Evolutionary conservation across 768 basidiomycete species (phyloP).

Genomic region (Calvatia gigantea): DNA sequence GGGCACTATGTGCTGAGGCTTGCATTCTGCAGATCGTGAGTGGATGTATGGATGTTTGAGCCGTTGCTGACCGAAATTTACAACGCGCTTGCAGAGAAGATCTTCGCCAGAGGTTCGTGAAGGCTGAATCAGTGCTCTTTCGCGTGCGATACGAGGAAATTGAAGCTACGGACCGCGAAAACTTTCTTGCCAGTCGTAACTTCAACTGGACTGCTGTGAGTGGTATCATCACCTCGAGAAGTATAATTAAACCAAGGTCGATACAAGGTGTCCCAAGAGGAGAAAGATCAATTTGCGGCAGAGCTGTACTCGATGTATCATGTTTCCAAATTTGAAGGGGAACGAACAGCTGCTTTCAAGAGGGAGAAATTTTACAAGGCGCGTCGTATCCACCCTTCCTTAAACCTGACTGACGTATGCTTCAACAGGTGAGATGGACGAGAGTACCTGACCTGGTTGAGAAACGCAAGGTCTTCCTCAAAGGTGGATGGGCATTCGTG

Average conservation of each 20-base stretch:
- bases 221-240: slow-evolving; percentile 8
- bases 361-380: slow-evolving; percentile 76
- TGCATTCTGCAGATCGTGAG: slow-evolving; percentile 96
- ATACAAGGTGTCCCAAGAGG: slow-evolving; percentile 52
- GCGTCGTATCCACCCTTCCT: not conserved
- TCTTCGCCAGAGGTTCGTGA: slow-evolving; percentile 80
- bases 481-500: slow-evolving; percentile 22
- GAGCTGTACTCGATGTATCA: slow-evolving; percentile 51
- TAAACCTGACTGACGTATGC: not conserved
- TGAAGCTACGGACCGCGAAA: slow-evolving; percentile 48
- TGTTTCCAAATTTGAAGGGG: slow-evolving; percentile 30
- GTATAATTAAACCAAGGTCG: not conserved
- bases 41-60: slow-evolving; percentile 18
- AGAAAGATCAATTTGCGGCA: slow-evolving; percentile 43
- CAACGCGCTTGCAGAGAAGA: slow-evolving; percentile 64
- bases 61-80: not conserved
- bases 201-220: slow-evolving; percentile 65
- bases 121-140: slow-evolving; percentile 86
- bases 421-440: slow-evolving; percentile 86
- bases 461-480: slow-evolving; percentile 71
- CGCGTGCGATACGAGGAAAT: slow-evolving; percentile 74
- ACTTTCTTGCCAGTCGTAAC: slow-evolving; percentile 61
- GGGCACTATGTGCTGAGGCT: slow-evolving; percentile 92
- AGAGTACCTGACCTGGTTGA: slow-evolving; percentile 91
- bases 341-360: slow-evolving; percentile 32